Conservation (phyloP, 768 basidiomycete species). For the Collybia sordida region DNA sequence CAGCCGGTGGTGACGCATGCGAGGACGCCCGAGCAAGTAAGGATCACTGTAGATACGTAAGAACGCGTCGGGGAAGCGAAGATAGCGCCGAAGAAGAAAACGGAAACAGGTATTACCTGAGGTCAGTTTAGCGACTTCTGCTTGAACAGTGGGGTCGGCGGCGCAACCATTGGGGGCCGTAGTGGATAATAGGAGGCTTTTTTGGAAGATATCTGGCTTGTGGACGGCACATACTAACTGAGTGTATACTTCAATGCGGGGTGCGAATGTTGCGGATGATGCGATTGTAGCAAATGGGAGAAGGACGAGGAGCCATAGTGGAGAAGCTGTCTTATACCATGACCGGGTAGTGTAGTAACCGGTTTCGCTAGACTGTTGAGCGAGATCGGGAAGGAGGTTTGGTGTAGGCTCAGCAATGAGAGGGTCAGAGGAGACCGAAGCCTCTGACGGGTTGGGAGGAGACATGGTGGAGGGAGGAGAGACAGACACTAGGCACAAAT, state of each 20-base stretch:
- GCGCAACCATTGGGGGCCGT: conserved; percentile 41
- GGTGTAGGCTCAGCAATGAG: conserved; percentile 43
- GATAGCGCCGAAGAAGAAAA: neutral
- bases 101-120: conserved; percentile 42
- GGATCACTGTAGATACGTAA: conserved; percentile 45
- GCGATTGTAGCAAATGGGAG: conserved; percentile 58
- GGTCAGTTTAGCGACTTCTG: conserved; percentile 65
- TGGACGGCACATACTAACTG: conserved; percentile 67
- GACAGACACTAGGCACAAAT: too few species aligned
- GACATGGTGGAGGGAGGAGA: neutral
- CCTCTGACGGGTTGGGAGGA: conserved; percentile 26
- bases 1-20: conserved; percentile 79
- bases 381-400: conserved; percentile 46
- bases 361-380: conserved; percentile 31
- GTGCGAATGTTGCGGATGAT: conserved; percentile 58
- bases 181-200: conserved; percentile 5
- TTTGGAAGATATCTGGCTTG: conserved; percentile 51
- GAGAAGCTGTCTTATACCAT: too few species aligned
- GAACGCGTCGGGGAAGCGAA: too few species aligned
- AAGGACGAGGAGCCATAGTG: conserved; percentile 47
- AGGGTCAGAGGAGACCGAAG: conserved; percentile 43
- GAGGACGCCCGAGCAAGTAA: conserved; percentile 67
- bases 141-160: conserved; percentile 70
- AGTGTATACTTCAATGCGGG: conserved; percentile 75
- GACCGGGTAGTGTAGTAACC: conserved; percentile 15